These are phyloP conservation scores for Puccinia horiana DNA, from an alignment of 1,284 basidiomycete species.

Conservation along the genomic window DNA sequence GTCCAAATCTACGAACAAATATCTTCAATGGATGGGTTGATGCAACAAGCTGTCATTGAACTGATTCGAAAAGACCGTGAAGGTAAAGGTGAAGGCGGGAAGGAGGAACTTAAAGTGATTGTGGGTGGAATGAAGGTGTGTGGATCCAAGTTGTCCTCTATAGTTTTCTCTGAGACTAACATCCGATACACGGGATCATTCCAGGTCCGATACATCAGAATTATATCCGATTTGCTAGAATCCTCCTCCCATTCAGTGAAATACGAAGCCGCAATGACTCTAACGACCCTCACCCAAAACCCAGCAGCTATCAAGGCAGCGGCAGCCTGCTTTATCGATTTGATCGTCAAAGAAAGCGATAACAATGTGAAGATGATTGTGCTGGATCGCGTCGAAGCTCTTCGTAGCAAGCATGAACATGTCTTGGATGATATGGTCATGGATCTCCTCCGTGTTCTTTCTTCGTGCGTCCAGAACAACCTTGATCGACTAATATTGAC, in stretches of 20 bases:
- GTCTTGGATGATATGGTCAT: conserved; percentile 90
- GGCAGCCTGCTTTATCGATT: conserved; percentile 82
- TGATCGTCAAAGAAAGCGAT: conserved; percentile 92
- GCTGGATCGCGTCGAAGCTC: conserved; percentile 81
- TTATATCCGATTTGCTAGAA: conserved; percentile 91
- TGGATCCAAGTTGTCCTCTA: background rate
- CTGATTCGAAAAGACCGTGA: conserved; percentile 83
- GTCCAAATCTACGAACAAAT: conserved; percentile 82
- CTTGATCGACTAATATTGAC: background rate
- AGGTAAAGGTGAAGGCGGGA: conserved; percentile 49
- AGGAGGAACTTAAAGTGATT: conserved; percentile 68
- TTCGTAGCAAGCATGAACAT: conserved; percentile 84
- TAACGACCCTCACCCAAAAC: conserved; percentile 93
- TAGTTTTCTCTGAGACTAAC: background rate
- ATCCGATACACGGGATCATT: background rate
- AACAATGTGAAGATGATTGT: conserved; percentile 99
- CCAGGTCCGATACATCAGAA: conserved; percentile 85
- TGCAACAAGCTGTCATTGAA: conserved; percentile 96
- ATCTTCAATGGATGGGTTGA: conserved; percentile 79
- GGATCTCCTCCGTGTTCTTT: conserved; percentile 90
- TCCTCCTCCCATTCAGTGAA: conserved; percentile 91
- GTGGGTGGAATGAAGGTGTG: conserved; percentile 48
- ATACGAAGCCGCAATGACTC: conserved; percentile 93
- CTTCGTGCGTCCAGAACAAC: conserved; percentile 54
- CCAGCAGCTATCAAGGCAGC: conserved; percentile 95